A percentile compares a stretch with the other conserved stretches of the same genome.
phyloP scores from a whole-genome alignment of 192 early-diverging fungal species.

The Rhizoclosmatium globosum region DNA sequence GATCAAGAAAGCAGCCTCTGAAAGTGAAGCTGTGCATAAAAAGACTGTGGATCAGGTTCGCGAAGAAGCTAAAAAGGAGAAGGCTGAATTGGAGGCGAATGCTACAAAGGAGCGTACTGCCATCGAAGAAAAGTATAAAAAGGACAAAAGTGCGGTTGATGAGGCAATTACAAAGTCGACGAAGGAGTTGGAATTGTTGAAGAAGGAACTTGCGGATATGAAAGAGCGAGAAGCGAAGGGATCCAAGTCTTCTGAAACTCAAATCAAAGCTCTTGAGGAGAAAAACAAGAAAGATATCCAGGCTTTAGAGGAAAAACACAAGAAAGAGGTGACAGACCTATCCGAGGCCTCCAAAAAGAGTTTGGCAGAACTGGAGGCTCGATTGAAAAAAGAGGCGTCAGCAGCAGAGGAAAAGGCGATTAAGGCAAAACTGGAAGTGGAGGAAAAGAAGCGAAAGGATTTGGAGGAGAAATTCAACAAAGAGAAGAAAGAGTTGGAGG shows the following conservation, averaged over 20 bases:
- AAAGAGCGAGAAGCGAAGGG: constrained; percentile 10
- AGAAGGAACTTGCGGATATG: constrained; percentile 25
- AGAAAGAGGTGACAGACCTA: constrained; percentile 50
- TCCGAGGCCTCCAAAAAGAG: constrained; percentile 3
- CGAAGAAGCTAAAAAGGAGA: constrained; percentile 10
- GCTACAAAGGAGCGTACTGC: background rate
- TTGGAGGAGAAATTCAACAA: constrained; percentile 36
- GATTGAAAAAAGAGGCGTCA: constrained; percentile 6
- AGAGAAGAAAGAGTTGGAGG: constrained; percentile 41
- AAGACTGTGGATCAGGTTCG: background rate
- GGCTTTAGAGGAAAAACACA: constrained; percentile 58
- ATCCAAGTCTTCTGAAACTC: constrained; percentile 64
- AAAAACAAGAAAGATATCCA: constrained; percentile 56
- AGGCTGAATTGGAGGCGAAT: constrained; percentile 1
- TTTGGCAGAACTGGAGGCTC: constrained; percentile 14
- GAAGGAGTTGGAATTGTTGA: constrained; percentile 26
- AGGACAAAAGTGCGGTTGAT: constrained; percentile 34
- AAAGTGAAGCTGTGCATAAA: constrained; percentile 4
- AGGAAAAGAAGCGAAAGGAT: constrained; percentile 39
- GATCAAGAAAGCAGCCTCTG: background rate
- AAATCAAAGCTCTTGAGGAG: constrained; percentile 55
- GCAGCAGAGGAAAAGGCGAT: constrained; percentile 14
- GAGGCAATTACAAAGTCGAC: constrained; percentile 1
- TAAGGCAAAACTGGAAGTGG: constrained; percentile 21
- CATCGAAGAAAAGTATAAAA: constrained; percentile 14